A percentile compares a stretch with the other conserved stretches of the same genome.
These are phyloP conservation scores for Aaosphaeria arxii DNA, from an alignment of 2,329 filamentous ascomycete species.

Conservation along the genomic window DNA sequence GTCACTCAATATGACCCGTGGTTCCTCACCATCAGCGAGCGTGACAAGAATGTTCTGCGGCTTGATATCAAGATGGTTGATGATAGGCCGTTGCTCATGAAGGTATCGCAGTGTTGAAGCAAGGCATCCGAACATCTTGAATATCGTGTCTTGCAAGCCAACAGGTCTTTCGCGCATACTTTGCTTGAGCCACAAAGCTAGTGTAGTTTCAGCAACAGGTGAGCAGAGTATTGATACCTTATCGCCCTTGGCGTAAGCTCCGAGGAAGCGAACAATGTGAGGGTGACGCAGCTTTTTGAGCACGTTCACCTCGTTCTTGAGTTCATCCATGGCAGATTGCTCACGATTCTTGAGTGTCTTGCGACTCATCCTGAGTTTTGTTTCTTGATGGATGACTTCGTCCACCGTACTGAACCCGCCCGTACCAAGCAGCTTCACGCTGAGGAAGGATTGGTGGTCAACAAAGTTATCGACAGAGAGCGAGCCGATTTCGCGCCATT, in stretches of 20 bases:
- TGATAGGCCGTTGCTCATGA: conserved; percentile 33
- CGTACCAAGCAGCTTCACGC: conserved; percentile 32
- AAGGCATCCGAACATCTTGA: conserved; percentile 37
- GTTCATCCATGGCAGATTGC: conserved; percentile 26
- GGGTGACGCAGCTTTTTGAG: conserved; percentile 38
- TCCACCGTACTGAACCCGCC: conserved; percentile 38
- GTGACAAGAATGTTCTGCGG: conserved; percentile 38
- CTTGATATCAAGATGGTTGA: conserved; percentile 39
- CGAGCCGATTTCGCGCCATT: not conserved
- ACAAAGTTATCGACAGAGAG: not conserved
- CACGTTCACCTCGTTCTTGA: conserved; percentile 33
- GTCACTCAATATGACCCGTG: conserved; percentile 35
- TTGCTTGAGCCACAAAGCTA: conserved; percentile 31
- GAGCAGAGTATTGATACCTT: conserved; percentile 37
- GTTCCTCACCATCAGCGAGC: conserved; percentile 23
- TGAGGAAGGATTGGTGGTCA: conserved; percentile 24
- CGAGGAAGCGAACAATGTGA: conserved; percentile 37
- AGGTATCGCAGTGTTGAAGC: conserved; percentile 33
- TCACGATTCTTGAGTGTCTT: conserved; percentile 39
- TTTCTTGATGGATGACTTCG: conserved; percentile 34
- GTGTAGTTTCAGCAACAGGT: conserved; percentile 35
- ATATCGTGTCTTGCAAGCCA: conserved; percentile 19
- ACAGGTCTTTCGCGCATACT: conserved; percentile 14
- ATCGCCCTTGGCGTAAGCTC: conserved; percentile 32
- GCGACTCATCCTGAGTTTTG: conserved; percentile 28